Evolutionary conservation across 1,284 basidiomycete species (phyloP), one percentile per base, ranked within the genome.

Genomic region (Boletus albobrunnescens): DNA sequence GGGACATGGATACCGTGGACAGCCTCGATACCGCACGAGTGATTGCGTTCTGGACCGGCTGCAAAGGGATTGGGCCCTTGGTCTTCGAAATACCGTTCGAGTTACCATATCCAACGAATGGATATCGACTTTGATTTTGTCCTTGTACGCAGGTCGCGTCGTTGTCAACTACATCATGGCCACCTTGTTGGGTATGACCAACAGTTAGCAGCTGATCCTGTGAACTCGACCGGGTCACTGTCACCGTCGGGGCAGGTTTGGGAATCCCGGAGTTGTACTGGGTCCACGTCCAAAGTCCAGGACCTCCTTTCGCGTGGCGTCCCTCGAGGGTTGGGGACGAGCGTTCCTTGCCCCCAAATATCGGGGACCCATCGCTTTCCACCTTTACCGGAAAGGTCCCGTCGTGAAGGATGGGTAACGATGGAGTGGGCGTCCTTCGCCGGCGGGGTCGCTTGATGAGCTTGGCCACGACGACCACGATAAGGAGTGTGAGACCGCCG

Each of bases 281-380:
- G 3, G 80, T 77, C 83, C 83, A 87, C 32, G 74, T 70, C 71
- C 75, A 79, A 23, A 73, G 61, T 3, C 72, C 70, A 14, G 67
- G 68, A 45, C 70, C 72, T 23, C 54, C 56, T 30, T 52, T 55
- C 35, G 42, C 32, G 44, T 55, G 57, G 12, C 70, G 71, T 51
- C 35, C 28, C 36, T 57, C 49, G 19, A 72, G 67, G 22, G 71
- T 66, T 16, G 71, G 66, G 1, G 84, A 86, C 32, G 75, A 67
- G 22, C 77, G 67, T 59, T 87, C 84, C 56, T 81, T 79, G 3
- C 86, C 85, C 14, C 85, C 86, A 58, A 88, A 88, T 32, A 87
- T 67, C 14, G 82, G 82, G 2, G 86, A 87, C 24, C 82, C 81
- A 39, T 81, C 76, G n/a, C 59, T 50, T 33, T 73, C 69, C 44